These are phyloP conservation scores for Fusarium chuoi DNA, from an alignment of 2,329 filamentous ascomycete genomes.

Conservation along the genomic window DNA sequence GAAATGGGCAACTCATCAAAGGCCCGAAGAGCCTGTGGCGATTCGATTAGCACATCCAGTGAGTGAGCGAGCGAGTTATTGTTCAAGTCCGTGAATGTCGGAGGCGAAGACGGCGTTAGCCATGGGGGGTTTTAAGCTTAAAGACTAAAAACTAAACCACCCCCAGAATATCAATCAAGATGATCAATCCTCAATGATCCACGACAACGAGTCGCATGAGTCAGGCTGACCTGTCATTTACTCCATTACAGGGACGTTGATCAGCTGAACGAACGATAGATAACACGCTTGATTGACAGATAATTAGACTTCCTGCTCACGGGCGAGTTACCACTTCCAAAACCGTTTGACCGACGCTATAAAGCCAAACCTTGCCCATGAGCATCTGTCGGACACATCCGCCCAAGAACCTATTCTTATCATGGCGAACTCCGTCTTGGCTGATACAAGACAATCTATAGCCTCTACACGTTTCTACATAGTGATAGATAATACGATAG, in stretches of 20 bases:
- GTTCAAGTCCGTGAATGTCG: not conserved
- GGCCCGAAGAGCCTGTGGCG: not conserved
- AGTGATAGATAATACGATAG: not conserved
- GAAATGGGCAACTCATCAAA: not conserved
- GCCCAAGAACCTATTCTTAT: not conserved
- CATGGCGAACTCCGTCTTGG: not conserved
- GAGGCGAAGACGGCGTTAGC: constrained; percentile 3
- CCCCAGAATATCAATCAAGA: not conserved
- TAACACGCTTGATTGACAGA: not conserved
- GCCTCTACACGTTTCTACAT: not conserved
- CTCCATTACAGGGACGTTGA: not conserved
- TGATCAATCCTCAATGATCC: not conserved
- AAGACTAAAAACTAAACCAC: constrained; percentile 12
- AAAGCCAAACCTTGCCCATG: constrained; percentile 23
- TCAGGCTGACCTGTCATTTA: not conserved
- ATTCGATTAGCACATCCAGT: not conserved
- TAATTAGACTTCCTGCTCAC: not conserved
- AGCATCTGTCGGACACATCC: constrained; percentile 23
- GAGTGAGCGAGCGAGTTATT: not conserved
- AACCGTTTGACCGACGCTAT: constrained; percentile 18
- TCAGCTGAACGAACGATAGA: not conserved
- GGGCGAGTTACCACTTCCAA: not conserved
- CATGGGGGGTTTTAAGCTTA: constrained; percentile 24
- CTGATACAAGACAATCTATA: not conserved
- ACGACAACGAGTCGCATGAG: not conserved